These are phyloP conservation scores for Lagerstroemia speciosa DNA, from an alignment of 345 rosid species.

Conservation along the genomic window DNA sequence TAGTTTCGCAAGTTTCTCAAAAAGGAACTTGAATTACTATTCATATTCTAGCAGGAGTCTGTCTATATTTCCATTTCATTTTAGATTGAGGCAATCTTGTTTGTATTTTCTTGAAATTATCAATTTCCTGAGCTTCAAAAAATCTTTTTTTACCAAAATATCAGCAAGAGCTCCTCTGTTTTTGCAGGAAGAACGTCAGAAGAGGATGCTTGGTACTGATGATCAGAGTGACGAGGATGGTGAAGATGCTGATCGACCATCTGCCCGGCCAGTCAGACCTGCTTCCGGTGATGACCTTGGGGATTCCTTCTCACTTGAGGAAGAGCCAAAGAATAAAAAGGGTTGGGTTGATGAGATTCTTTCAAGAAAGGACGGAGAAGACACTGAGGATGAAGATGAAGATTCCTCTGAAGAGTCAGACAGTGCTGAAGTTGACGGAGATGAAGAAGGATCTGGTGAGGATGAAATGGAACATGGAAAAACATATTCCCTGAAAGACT, in stretches of 20 bases:
- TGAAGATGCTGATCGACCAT: slow-evolving; percentile 36
- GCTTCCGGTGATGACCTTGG: slow-evolving; percentile 89
- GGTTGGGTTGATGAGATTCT: slow-evolving; percentile 92
- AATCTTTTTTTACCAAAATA: not conserved
- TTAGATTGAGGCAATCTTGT: not conserved
- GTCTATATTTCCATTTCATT: not conserved
- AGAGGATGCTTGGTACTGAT: slow-evolving; percentile 68
- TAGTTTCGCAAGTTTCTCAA: not conserved
- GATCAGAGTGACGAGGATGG: slow-evolving; percentile 71
- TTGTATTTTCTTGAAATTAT: not conserved
- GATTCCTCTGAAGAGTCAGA: slow-evolving; percentile 51
- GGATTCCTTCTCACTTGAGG: slow-evolving; percentile 68
- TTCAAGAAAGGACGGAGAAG: slow-evolving; percentile 42
- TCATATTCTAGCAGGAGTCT: not conserved
- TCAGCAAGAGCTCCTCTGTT: not conserved
- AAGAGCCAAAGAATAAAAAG: slow-evolving; percentile 36
- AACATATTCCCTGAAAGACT: slow-evolving; percentile 41
- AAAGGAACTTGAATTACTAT: not conserved
- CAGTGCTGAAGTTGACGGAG: slow-evolving; percentile 34
- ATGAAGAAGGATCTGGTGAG: slow-evolving; percentile 42
- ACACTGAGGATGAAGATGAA: slow-evolving; percentile 47
- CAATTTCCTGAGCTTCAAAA: not conserved
- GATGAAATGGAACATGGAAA: slow-evolving; percentile 23
- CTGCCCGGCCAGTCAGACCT: slow-evolving; percentile 27
- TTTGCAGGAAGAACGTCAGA: slow-evolving; percentile 66